These are phyloP conservation scores for Trypanosoma congolense DNA, from an alignment of 208 protist species.

Conservation along the genomic window DNA sequence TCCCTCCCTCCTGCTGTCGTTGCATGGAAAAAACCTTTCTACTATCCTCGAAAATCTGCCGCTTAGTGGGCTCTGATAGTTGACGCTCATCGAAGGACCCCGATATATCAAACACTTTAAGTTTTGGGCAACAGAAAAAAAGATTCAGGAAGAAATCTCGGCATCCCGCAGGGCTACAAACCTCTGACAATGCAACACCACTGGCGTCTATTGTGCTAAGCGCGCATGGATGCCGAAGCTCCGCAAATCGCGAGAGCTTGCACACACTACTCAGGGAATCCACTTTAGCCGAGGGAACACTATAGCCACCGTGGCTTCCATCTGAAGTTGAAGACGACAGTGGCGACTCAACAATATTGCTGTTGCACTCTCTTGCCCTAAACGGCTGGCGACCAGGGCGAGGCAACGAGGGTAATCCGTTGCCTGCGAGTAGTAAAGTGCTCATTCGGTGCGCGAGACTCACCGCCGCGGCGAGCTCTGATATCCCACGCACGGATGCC, in stretches of 20 bases:
- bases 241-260: conserved; percentile 35
- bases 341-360: too few species aligned
- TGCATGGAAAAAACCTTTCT: neutral
- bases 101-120: conserved; percentile 50
- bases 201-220: conserved; percentile 38
- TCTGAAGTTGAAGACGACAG: neutral
- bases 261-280: conserved; percentile 6
- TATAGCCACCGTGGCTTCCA: neutral
- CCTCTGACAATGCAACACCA: conserved; percentile 50
- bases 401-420: conserved; percentile 27
- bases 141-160: conserved; percentile 70
- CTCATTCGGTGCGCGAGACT: conserved; percentile 47
- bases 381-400: conserved; percentile 20
- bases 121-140: conserved; percentile 58
- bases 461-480: conserved; percentile 52
- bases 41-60: conserved; percentile 25
- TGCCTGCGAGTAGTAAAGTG: conserved; percentile 39
- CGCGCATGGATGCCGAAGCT: conserved; percentile 29
- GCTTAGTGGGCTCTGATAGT: conserved; percentile 25
- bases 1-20: too few species aligned
- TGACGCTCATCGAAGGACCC: conserved; percentile 43
- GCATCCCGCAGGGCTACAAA: conserved; percentile 51
- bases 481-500: conserved; percentile 53
- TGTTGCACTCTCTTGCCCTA: neutral
- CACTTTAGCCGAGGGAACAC: conserved; percentile 2